These are phyloP conservation scores for Firmiana major DNA, from an alignment of 345 rosid genomes.

Conservation along the genomic window DNA sequence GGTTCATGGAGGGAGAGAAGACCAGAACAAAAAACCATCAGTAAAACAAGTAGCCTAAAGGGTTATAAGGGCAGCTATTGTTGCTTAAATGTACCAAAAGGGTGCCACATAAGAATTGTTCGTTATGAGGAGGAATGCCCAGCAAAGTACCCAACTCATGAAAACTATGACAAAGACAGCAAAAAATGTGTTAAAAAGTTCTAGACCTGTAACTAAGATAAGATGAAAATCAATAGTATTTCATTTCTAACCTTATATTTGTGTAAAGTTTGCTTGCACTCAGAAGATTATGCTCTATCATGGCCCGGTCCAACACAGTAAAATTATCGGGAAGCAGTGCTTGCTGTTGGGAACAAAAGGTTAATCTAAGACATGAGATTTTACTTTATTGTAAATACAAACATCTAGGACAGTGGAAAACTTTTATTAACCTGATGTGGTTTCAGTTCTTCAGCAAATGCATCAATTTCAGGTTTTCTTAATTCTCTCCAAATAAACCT, in stretches of 20 bases:
- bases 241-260: slow-evolving; percentile 64
- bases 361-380: not conserved
- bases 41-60: not conserved
- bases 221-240: not conserved
- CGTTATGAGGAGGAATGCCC: slow-evolving; percentile 66
- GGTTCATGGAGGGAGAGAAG: not conserved
- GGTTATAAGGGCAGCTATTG: not conserved
- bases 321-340: slow-evolving; percentile 91
- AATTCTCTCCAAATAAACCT: slow-evolving; percentile 96
- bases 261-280: slow-evolving; percentile 98
- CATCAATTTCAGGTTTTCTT: slow-evolving; percentile 94
- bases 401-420: slow-evolving; percentile 1
- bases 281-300: slow-evolving; percentile 96
- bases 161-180: slow-evolving; percentile 44
- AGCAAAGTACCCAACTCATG: slow-evolving; percentile 94
- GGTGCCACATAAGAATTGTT: not conserved
- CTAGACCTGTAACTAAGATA: not conserved
- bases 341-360: slow-evolving; percentile 53
- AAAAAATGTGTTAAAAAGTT: not conserved
- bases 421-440: slow-evolving; percentile 74
- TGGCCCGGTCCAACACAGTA: slow-evolving; percentile 92
- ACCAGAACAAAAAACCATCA: not conserved
- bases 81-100: not conserved
- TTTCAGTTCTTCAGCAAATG: slow-evolving; percentile 85
- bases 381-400: not conserved